Conservation (phyloP, 139 green algal species). For the Micractinium conductrix region DNA sequence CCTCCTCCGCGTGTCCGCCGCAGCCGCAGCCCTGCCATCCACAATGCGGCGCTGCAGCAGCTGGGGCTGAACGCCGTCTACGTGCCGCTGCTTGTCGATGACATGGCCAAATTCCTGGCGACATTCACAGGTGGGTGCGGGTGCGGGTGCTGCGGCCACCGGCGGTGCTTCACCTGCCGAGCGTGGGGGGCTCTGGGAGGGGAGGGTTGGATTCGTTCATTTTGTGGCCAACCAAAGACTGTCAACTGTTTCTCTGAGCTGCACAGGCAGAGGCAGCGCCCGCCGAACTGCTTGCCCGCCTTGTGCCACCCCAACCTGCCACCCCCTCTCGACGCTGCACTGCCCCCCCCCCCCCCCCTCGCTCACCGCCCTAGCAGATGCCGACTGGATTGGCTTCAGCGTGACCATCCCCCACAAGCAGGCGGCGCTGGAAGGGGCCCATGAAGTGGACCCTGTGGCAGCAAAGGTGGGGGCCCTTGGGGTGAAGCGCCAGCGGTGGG, state of each 20-base stretch:
- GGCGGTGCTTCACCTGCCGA: no score
- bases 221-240: no score
- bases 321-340: background rate
- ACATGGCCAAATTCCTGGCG: slow-evolving; percentile 82
- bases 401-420: slow-evolving; percentile 99
- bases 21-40: slow-evolving; percentile 84
- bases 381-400: slow-evolving; percentile 79
- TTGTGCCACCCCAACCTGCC: no score
- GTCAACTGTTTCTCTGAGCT: no score
- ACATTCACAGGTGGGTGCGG: slow-evolving; percentile 56
- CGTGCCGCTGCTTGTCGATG: slow-evolving; percentile 94
- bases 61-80: slow-evolving; percentile 89
- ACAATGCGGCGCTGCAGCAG: slow-evolving; percentile 83
- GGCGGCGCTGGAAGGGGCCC: slow-evolving; percentile 76
- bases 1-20: slow-evolving; percentile 81
- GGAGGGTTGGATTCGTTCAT: no score
- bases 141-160: background rate
- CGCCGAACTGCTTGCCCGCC: no score
- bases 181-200: no score
- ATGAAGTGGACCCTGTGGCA: slow-evolving; percentile 79
- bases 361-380: background rate
- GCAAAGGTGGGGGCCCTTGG: background rate
- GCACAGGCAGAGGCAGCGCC: no score
- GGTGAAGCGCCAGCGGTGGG: no score
- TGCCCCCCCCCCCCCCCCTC: background rate